A percentile compares a stretch with the other conserved stretches of the same genome.
Conservation (phyloP, 352 stramenopile genomes). For the Globisporangium barbulae region DNA sequence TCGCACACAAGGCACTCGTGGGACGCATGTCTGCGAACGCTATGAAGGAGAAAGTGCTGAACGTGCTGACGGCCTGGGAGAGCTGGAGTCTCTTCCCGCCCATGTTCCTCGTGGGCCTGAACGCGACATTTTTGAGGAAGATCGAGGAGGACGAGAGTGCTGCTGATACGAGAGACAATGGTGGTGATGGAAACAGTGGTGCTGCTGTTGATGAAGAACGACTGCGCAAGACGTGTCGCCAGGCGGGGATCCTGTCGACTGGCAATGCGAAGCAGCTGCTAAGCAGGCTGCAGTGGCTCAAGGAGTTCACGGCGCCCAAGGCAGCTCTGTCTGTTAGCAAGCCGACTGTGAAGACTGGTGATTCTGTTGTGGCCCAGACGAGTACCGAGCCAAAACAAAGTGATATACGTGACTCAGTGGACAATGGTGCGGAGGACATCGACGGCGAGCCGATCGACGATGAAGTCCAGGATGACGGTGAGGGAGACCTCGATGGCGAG, state of each 20-base stretch:
- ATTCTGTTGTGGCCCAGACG: conserved; percentile 5
- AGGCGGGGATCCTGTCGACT: conserved; percentile 58
- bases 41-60: conserved; percentile 82
- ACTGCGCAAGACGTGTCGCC: conserved; percentile 60
- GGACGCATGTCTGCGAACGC: conserved; percentile 77
- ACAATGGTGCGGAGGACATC: conserved; percentile 26
- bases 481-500: conserved; percentile 25
- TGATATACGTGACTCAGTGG: conserved; percentile 6
- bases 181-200: conserved; percentile 2
- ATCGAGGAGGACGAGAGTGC: conserved; percentile 50
- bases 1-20: conserved; percentile 45
- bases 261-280: conserved; percentile 42
- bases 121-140: conserved; percentile 78
- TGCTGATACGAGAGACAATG: background rate
- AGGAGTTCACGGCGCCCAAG: conserved; percentile 60
- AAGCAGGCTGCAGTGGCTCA: conserved; percentile 57
- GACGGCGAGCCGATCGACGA: conserved; percentile 35
- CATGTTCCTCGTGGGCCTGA: conserved; percentile 67
- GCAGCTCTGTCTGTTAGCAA: conserved; percentile 8
- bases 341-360: conserved; percentile 1
- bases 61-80: conserved; percentile 71
- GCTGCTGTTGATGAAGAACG: conserved; percentile 38
- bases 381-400: background rate
- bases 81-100: conserved; percentile 80
- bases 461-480: conserved; percentile 32